A percentile compares a stretch with the other conserved stretches of the same genome.
Evolutionary conservation across 1,139 yeast genomes (phyloP).

Genomic region (Sugiyamaella castrensis): DNA sequence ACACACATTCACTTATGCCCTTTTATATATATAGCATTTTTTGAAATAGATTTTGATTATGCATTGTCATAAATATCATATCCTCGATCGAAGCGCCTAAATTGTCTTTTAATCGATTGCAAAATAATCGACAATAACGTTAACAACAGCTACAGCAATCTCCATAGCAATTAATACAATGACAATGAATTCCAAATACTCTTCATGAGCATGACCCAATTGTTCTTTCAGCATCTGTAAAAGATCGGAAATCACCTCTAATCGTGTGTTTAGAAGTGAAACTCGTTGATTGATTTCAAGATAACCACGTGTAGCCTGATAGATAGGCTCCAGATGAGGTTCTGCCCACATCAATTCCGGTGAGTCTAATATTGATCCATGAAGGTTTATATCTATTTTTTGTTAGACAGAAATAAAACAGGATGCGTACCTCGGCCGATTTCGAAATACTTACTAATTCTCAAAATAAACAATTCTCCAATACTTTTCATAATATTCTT

Average conservation of each 20-base stretch:
- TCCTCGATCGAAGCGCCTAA: no score
- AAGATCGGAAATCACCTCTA: conserved; percentile 90
- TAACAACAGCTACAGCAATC: conserved; percentile 81
- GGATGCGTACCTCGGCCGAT: no score
- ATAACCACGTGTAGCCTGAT: conserved; percentile 94
- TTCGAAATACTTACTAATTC: conserved; percentile 55
- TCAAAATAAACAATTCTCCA: conserved; percentile 86
- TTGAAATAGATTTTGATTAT: no score
- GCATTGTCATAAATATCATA: no score
- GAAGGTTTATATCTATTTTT: conserved; percentile 59
- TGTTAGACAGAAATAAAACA: no score
- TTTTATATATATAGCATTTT: no score
- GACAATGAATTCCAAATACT: conserved; percentile 87
- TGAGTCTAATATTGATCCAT: conserved; percentile 91
- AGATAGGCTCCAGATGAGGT: conserved; percentile 94
- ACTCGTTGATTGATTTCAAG: conserved; percentile 92
- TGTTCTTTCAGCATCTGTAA: conserved; percentile 96
- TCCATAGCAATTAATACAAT: conserved; percentile 91
- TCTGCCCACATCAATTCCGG: conserved; percentile 99
- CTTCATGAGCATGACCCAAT: conserved; percentile 82
- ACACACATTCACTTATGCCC: no score
- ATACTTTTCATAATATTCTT: conserved; percentile 95
- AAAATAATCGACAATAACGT: conserved; percentile 41
- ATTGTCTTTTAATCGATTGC: conserved; percentile 20
- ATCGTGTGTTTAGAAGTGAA: conserved; percentile 78